Evolutionary conservation across 2,329 filamentous ascomycete species (phyloP).

Genomic region (Fusarium buxicola): DNA sequence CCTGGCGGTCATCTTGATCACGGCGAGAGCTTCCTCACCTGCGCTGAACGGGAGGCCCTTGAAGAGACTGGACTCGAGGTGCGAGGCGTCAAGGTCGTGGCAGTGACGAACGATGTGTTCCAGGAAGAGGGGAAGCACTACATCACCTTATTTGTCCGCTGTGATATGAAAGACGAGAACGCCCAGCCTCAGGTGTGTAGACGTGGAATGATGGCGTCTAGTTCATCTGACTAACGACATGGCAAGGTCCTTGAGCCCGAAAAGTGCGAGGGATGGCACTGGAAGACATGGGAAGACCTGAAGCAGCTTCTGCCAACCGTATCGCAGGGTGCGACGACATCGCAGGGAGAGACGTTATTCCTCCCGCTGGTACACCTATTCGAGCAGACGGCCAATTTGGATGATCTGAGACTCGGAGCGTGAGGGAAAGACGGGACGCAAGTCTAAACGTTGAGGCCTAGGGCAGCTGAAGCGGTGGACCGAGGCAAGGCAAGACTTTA

Average conservation of each 20-base stretch:
- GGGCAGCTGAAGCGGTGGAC: neutral
- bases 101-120: constrained; percentile 77
- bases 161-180: constrained; percentile 58
- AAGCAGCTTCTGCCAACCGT: constrained; percentile 38
- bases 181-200: constrained; percentile 65
- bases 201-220: neutral
- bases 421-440: neutral
- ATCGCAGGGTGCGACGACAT: constrained; percentile 21
- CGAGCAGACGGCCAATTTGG: constrained; percentile 37
- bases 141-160: constrained; percentile 76
- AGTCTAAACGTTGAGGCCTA: too few species aligned
- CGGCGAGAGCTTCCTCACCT: constrained; percentile 70
- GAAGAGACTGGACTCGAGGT: constrained; percentile 78
- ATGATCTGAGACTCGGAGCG: constrained; percentile 30
- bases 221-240: constrained; percentile 1
- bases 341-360: constrained; percentile 45
- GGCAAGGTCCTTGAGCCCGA: constrained; percentile 57
- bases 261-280: constrained; percentile 64
- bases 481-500: neutral
- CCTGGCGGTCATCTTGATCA: constrained; percentile 82
- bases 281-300: constrained; percentile 60
- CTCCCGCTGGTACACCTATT: constrained; percentile 50
- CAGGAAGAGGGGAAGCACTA: constrained; percentile 73
- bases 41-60: constrained; percentile 73
- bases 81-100: constrained; percentile 63